A percentile compares a stretch with the other conserved stretches of the same genome.
phyloP scores from a whole-genome alignment of 768 basidiomycete genomes.

The Lactifluus subvellereus region DNA sequence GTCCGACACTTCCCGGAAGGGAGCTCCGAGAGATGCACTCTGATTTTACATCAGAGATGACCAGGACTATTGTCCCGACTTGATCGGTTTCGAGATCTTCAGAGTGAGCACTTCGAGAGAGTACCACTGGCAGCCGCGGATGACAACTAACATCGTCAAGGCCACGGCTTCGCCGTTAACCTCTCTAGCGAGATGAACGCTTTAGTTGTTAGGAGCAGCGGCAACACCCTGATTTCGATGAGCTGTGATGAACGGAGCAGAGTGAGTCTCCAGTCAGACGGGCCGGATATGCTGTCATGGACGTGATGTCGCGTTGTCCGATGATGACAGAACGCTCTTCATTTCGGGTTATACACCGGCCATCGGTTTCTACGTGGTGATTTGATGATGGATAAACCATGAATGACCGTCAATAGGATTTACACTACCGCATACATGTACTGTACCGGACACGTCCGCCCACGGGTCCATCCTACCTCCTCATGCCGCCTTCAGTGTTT shows the following conservation, averaged over 20 bases:
- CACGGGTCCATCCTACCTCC: background rate
- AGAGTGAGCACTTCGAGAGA: background rate
- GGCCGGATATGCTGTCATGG: background rate
- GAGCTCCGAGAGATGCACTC: background rate
- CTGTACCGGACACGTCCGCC: too few species aligned
- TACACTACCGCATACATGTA: too few species aligned
- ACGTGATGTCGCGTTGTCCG: background rate
- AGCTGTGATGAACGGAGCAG: too few species aligned
- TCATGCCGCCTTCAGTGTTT: background rate
- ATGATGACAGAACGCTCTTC: background rate
- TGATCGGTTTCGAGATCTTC: background rate
- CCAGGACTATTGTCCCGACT: background rate
- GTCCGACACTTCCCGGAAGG: background rate
- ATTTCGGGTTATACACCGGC: background rate
- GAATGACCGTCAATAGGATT: background rate
- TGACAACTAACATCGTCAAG: background rate
- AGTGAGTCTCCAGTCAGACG: too few species aligned
- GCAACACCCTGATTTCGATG: too few species aligned
- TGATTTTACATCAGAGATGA: background rate
- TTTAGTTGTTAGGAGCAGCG: too few species aligned
- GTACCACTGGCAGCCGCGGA: background rate
- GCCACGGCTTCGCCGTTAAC: background rate
- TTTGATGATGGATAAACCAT: background rate
- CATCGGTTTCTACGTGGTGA: background rate
- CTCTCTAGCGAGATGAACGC: too few species aligned